Conservation (phyloP, 2,329 filamentous ascomycete species). For the Lasiodiplodia theobromae region DNA sequence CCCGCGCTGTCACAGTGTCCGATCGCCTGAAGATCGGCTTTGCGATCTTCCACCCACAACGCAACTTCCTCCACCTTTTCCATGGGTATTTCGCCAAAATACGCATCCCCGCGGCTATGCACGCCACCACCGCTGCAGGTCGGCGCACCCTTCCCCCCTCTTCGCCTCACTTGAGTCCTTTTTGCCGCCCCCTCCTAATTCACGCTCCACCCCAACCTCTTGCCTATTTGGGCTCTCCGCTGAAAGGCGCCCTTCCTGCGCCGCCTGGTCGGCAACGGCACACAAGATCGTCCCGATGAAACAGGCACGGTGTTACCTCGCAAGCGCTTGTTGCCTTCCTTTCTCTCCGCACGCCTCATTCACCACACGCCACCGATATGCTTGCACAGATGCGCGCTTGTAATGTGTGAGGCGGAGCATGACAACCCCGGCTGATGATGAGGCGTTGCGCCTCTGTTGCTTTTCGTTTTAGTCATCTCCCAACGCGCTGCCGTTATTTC, state of each 20-base stretch:
- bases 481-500: conserved; percentile 3
- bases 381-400: conserved; percentile 6
- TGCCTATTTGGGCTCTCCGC: not conserved
- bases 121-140: conserved; percentile 2
- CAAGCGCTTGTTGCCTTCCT: not conserved
- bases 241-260: not conserved
- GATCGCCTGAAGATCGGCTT: conserved; percentile 18
- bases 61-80: not conserved
- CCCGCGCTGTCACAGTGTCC: not conserved
- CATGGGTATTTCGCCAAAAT: not conserved
- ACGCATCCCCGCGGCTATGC: conserved; percentile 5
- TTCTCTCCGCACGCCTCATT: not conserved
- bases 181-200: not conserved
- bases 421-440: conserved; percentile 22
- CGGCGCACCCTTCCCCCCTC: not conserved
- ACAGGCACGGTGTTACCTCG: conserved; percentile 16
- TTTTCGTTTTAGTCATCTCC: conserved; percentile 9
- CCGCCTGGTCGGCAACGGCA: not conserved
- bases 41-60: not conserved
- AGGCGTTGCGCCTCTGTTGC: conserved; percentile 9
- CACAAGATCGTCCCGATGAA: conserved; percentile 3
- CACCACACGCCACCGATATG: conserved; percentile 9
- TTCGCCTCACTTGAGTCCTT: not conserved
- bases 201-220: not conserved
- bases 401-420: conserved; percentile 22